A percentile compares a stretch with the other conserved stretches of the same genome.
Evolutionary conservation across 148 eudicot species (phyloP).

Genomic region (Rheum nobile): DNA sequence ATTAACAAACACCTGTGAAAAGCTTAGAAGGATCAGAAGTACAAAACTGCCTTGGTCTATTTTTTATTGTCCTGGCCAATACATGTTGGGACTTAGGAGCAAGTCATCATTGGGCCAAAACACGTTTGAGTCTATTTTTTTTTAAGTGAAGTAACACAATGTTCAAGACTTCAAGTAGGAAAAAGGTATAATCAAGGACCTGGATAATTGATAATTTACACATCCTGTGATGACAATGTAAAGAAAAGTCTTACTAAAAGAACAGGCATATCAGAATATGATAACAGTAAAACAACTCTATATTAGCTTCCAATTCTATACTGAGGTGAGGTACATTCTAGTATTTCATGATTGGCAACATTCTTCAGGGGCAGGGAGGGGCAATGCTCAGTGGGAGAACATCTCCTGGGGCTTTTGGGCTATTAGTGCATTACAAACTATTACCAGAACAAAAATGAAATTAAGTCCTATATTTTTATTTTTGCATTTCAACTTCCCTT

Average conservation of each 20-base stretch:
- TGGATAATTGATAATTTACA: neutral
- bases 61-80: neutral
- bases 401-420: neutral
- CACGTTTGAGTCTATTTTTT: neutral
- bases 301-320: no score
- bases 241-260: no score
- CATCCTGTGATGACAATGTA: neutral
- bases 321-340: neutral
- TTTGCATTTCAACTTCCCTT: neutral
- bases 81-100: no score
- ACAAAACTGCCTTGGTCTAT: neutral
- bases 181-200: neutral
- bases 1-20: neutral
- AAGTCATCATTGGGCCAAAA: neutral
- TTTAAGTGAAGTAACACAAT: neutral
- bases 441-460: neutral
- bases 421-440: neutral
- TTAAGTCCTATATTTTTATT: neutral
- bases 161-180: neutral
- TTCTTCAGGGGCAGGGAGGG: neutral
- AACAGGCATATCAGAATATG: no score
- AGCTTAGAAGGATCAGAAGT: neutral
- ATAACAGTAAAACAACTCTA: no score
- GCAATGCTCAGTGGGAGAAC: neutral
- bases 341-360: neutral